Evolutionary conservation across 2,329 filamentous ascomycete species (phyloP), one percentile per base, ranked within the genome.

Genomic region (Claviceps sp.): DNA sequence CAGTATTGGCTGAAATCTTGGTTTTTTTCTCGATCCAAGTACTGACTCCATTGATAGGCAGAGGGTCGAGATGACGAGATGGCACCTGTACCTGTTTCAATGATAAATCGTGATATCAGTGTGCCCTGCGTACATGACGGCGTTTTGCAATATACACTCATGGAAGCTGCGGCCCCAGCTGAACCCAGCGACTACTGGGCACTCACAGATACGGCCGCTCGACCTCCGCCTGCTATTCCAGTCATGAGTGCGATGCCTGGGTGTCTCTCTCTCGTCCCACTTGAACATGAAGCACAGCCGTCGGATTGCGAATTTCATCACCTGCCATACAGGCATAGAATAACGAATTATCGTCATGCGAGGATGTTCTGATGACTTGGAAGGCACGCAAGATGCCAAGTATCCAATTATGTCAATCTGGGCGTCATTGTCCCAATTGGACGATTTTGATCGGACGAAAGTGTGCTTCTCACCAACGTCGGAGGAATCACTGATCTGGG

Each of bases 21-120:
- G 18, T 1, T 18, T 6, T 47, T 34, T 38, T 47, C 34, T 37
- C 20, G 46, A 2, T 48, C 14, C 11, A 1, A 11, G 8, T 48
- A 47, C 52, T 53, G n/a, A 53, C 20, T 26, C 6, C 14, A 6
- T 44, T 37, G 46, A 26, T 37, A 78, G 76, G 72, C 75, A 42
- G 67, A 72, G 55, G 76, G 76, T 14, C 70, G 74, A 56, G 75
- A 78, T 42, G 62, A 61, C 37, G 69, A 73, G 43, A 62, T 63
- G 22, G 57, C 55, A n/a, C 55, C 55, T 47, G 43, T 59, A 24
- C 60, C 63, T 9, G 53, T 59, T 16, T 63, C 61, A 59, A 57
- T 57, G 38, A 55, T 60, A 41, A 66, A 69, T 14, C 64, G 61
- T 56, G 72, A 76, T 50, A 67, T 76, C 49, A 68, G 67, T 50